Percentiles rank a stretch among this genome's conserved stretches.
phyloP scores from a whole-genome alignment of 208 protist species.

The Strigomonas oncopelti region DNA sequence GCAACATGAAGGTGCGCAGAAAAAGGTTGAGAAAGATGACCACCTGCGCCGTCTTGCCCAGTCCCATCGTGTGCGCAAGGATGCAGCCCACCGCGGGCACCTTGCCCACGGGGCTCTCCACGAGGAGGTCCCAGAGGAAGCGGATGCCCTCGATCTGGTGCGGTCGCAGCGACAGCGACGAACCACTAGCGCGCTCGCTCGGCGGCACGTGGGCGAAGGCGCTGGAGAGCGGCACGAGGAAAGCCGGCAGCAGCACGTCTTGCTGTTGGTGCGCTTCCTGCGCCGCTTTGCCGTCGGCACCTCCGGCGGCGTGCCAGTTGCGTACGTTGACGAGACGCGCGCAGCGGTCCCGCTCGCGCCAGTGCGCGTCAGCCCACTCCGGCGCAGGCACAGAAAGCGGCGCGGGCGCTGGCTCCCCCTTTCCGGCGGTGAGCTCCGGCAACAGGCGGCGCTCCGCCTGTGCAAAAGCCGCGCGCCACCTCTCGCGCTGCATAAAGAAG shows the following conservation, averaged over 20 bases:
- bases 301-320: constrained; percentile 24
- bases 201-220: too few species aligned
- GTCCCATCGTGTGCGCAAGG: constrained; percentile 86
- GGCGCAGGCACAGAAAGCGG: too few species aligned
- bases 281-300: not conserved
- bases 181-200: too few species aligned
- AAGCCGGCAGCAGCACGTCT: constrained; percentile 64
- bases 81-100: constrained; percentile 81
- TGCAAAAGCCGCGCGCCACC: constrained; percentile 28
- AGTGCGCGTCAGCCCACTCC: too few species aligned
- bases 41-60: constrained; percentile 85
- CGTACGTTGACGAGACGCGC: constrained; percentile 44
- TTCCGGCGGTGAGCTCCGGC: not conserved
- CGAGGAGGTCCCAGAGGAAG: constrained; percentile 77
- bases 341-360: constrained; percentile 29
- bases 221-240: constrained; percentile 29
- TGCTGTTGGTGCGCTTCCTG: constrained; percentile 13
- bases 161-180: constrained; percentile 25
- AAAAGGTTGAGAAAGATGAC: constrained; percentile 81
- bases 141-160: constrained; percentile 85
- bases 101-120: constrained; percentile 60
- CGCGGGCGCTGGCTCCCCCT: too few species aligned
- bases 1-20: constrained; percentile 12
- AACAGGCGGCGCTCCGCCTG: constrained; percentile 1
- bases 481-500: constrained; percentile 55